Percentiles rank a stretch among this genome's conserved stretches.
These are phyloP conservation scores for Saccharomyces hybrid DNA, from an alignment of 1,139 yeast genomes.

Conservation along the genomic window DNA sequence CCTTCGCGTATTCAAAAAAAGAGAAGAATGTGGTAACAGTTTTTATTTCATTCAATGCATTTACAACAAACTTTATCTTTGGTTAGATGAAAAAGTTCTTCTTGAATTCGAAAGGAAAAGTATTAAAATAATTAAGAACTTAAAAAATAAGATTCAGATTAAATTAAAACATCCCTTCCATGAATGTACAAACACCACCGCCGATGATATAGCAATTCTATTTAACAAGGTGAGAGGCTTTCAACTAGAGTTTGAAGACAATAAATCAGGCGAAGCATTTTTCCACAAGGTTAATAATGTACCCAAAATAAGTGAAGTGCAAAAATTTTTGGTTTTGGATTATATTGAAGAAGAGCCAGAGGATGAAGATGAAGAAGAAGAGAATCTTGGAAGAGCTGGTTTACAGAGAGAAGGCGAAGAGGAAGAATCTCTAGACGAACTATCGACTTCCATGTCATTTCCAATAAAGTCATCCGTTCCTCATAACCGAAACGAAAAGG, in stretches of 20 bases:
- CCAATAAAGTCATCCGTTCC: constrained; percentile 4
- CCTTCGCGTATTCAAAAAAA: neutral
- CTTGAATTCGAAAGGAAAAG: constrained; percentile 14
- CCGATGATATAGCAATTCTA: constrained; percentile 3
- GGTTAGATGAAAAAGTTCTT: constrained; percentile 15
- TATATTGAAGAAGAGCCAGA: constrained; percentile 10
- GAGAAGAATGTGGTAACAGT: neutral
- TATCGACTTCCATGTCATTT: constrained; percentile 2
- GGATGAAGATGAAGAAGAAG: constrained; percentile 2
- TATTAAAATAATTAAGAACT: constrained; percentile 9
- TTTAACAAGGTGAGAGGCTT: constrained; percentile 11
- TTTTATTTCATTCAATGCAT: constrained; percentile 13
- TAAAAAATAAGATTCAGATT: constrained; percentile 12
- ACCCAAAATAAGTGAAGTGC: constrained; percentile 22
- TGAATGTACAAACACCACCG: constrained; percentile 6
- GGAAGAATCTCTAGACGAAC: neutral
- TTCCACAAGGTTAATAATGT: constrained; percentile 8
- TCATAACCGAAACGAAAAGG: neutral
- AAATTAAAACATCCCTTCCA: constrained; percentile 4
- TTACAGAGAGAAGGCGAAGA: neutral
- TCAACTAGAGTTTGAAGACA: constrained; percentile 10
- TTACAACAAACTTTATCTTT: constrained; percentile 10
- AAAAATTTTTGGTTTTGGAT: constrained; percentile 16
- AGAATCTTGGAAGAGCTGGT: constrained; percentile 7
- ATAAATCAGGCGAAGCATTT: constrained; percentile 4